Conservation (phyloP, 352 stramenopile species). For the Phytophthora fragariaefolia region DNA sequence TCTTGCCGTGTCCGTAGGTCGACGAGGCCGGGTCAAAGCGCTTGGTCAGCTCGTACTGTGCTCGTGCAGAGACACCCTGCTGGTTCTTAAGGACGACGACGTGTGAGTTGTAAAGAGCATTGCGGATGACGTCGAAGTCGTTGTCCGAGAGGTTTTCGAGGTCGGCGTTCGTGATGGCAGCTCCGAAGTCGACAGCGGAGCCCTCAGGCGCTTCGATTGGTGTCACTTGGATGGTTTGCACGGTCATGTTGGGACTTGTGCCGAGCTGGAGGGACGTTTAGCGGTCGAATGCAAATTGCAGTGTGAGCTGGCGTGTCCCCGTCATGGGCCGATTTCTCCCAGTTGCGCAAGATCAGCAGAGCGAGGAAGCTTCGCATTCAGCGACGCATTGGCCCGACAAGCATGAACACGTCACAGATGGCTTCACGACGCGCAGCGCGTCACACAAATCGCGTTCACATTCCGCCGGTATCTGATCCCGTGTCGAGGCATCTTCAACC, state of each 20-base stretch:
- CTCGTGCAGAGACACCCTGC: slow-evolving; percentile 23
- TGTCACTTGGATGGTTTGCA: slow-evolving; percentile 25
- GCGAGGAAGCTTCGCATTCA: not conserved
- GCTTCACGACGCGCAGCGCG: slow-evolving; percentile 22
- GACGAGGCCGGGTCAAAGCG: slow-evolving; percentile 36
- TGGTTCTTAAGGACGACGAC: slow-evolving; percentile 43
- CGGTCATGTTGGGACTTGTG: slow-evolving; percentile 11
- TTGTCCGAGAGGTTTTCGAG: slow-evolving; percentile 31
- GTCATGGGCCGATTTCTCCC: not conserved
- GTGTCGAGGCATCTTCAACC: not conserved
- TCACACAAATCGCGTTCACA: slow-evolving; percentile 28
- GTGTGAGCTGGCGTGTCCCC: not conserved
- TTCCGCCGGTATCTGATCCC: not conserved
- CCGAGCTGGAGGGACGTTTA: slow-evolving; percentile 1
- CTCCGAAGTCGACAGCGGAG: slow-evolving; percentile 33
- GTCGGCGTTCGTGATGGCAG: slow-evolving; percentile 32
- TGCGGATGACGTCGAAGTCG: slow-evolving; percentile 34
- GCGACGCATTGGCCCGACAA: not conserved
- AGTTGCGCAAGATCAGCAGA: not conserved
- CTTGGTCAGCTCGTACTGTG: slow-evolving; percentile 38
- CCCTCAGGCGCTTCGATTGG: slow-evolving; percentile 22
- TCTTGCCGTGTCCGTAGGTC: slow-evolving; percentile 41
- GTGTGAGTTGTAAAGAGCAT: slow-evolving; percentile 37
- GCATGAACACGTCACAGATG: slow-evolving; percentile 12
- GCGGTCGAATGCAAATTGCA: slow-evolving; percentile 10